Percentiles rank a stretch among this genome's conserved stretches.
Evolutionary conservation across 1,284 basidiomycete genomes (phyloP).

Genomic region (Ceratobasidium sp.): DNA sequence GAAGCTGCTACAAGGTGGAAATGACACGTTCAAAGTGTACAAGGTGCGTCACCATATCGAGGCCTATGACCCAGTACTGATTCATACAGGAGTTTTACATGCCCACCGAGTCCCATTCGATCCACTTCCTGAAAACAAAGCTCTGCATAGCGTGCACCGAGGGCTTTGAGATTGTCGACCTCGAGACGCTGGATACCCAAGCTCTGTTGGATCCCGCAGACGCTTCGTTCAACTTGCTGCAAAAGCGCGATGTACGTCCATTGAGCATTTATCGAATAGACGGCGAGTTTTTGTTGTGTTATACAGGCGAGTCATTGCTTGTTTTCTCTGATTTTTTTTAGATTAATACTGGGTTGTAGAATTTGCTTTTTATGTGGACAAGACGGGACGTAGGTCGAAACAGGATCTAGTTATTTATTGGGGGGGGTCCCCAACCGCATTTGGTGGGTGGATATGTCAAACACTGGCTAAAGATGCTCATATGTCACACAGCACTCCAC

Average conservation of each 20-base stretch:
- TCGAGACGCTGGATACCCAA: slow-evolving; percentile 97
- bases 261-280: slow-evolving; percentile 98
- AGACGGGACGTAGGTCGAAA: slow-evolving; percentile 90
- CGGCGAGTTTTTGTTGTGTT: slow-evolving; percentile 96
- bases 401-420: slow-evolving; percentile 95
- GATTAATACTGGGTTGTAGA: slow-evolving; percentile 57
- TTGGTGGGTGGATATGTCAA: slow-evolving; percentile 65
- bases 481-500: slow-evolving; percentile 72
- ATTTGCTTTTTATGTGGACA: slow-evolving; percentile 98
- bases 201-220: slow-evolving; percentile 94
- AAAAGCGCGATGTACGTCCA: slow-evolving; percentile 87
- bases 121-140: slow-evolving; percentile 97
- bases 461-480: not conserved
- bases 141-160: slow-evolving; percentile 97
- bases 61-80: slow-evolving; percentile 46
- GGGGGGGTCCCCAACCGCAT: slow-evolving; percentile 93
- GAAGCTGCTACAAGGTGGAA: slow-evolving; percentile 92
- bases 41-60: slow-evolving; percentile 62
- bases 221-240: slow-evolving; percentile 89
- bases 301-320: slow-evolving; percentile 71
- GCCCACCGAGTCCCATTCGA: slow-evolving; percentile 61
- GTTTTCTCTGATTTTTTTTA: not conserved
- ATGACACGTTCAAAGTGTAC: slow-evolving; percentile 93
- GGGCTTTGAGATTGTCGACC: slow-evolving; percentile 98
- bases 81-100: slow-evolving; percentile 59